Conservation (phyloP, 345 rosid genomes). For the Toxicodendron radicans region DNA sequence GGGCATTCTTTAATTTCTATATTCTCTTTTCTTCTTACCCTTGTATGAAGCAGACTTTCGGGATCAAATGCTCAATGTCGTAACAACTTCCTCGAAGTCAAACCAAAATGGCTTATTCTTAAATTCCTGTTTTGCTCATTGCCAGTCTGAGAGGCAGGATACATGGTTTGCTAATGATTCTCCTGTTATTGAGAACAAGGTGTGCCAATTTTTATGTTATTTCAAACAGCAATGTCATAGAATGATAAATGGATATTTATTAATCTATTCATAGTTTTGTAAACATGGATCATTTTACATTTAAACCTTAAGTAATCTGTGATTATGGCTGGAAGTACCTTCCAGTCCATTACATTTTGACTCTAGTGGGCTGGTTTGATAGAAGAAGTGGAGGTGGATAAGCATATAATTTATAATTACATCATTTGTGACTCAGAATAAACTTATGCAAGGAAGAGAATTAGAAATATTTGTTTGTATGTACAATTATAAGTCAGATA, state of each 20-base stretch:
- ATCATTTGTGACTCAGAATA: background rate
- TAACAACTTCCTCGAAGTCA: slow-evolving; percentile 49
- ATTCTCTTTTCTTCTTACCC: slow-evolving; percentile 20
- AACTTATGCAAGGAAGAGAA: background rate
- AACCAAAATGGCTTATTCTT: slow-evolving; percentile 70
- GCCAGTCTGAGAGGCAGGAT: slow-evolving; percentile 85
- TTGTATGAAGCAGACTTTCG: slow-evolving; percentile 58
- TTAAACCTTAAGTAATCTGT: background rate
- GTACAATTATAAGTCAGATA: background rate
- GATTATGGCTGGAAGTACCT: background rate
- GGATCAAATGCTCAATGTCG: slow-evolving; percentile 59
- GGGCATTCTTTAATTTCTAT: background rate
- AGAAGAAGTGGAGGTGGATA: slow-evolving; percentile 6
- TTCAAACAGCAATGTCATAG: background rate
- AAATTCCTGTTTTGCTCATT: slow-evolving; percentile 92
- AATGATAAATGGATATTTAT: background rate
- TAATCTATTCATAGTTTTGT: slow-evolving; percentile 24
- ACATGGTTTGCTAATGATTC: slow-evolving; percentile 85
- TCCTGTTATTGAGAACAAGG: slow-evolving; percentile 63
- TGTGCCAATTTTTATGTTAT: slow-evolving; percentile 23
- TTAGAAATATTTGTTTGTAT: background rate
- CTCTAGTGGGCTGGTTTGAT: slow-evolving; percentile 1
- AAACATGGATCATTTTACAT: background rate
- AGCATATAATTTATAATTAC: background rate
- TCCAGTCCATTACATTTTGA: background rate